Conservation (phyloP, 1,139 yeast species). For the Geotrichum aggregatum region DNA sequence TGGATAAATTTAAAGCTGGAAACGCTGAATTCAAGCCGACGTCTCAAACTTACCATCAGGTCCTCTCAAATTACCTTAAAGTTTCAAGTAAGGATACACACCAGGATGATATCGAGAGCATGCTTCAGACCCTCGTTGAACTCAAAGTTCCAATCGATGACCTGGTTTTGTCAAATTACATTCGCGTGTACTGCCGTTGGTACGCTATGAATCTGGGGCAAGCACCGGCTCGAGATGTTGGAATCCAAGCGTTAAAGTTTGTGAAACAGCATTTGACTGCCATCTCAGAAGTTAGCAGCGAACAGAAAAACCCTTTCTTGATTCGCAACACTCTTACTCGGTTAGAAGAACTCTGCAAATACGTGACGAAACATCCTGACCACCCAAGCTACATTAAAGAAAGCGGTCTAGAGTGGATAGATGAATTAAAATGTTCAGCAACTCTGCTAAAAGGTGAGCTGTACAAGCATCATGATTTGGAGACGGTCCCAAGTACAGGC, state of each 20-base stretch:
- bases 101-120: not conserved
- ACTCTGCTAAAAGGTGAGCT: not conserved
- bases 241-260: not conserved
- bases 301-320: not conserved
- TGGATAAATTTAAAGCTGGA: not conserved
- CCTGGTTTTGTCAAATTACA: not conserved
- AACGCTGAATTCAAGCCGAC: not conserved
- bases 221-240: not conserved
- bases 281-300: not conserved
- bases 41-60: not conserved
- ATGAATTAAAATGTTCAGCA: not conserved
- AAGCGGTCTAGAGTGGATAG: not conserved
- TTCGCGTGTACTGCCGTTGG: not conserved
- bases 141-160: not conserved
- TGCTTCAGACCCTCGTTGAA: not conserved
- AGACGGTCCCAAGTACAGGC: no score
- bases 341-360: not conserved
- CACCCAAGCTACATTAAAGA: not conserved
- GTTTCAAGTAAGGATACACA: not conserved
- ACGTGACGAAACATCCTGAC: not conserved
- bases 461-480: not conserved
- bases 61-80: not conserved
- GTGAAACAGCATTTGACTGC: not conserved
- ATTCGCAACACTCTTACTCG: not conserved
- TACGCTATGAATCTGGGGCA: not conserved